Base-by-base conservation (phyloP, 805 yeast species). In the Jamesozyma jinghongensis region DNA sequence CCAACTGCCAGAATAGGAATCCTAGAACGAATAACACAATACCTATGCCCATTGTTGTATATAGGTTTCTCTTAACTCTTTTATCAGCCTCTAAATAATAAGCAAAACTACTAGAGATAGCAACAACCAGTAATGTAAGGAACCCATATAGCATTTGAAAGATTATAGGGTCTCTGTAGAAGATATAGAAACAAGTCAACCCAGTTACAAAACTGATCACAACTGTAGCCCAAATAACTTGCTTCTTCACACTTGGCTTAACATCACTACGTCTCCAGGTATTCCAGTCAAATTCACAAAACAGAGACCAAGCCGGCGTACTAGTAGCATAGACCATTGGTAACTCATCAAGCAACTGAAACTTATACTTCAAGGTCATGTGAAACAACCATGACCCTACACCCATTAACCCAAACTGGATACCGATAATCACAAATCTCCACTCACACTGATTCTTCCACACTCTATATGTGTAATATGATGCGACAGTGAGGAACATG, bases 261-360 rank as follows among this genome's bases (percentile, higher is more conserved):
- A 41, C 38, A 22, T 19, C 45, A 43, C 22, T 19, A 1, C 31
- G 22, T 40, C 38, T 39, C 20, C 63, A 67, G 32, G 74, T 75
- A 13, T 32, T 36, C 50, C 50, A 46, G 25, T 46, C 40, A 27
- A 47, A 43, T 54, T 78, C 84, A 36, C 83, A 72, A 49, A 81
- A 79, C 1, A 84, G 78, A 33, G 80, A 73, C 94, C 94, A 85
- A 46, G 86, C 79, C 0, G 98, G 97, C 20, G 90, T 79, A 48
- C 96, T 90, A 2, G 98, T 92, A 18, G 95, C 97, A 64, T 92
- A 92, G 47, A 92, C 85, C 98, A 92, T 92, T 32, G 98, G 98
- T 54, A 92, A 69, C 61, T 92, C 98, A 65, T 92, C 98, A 61
- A 92, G 70, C 47, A 92, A 61, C 65, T 92, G 98, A 66, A 74